Conservation (phyloP, 768 basidiomycete species). For the Xerocomellus dryophilus region DNA sequence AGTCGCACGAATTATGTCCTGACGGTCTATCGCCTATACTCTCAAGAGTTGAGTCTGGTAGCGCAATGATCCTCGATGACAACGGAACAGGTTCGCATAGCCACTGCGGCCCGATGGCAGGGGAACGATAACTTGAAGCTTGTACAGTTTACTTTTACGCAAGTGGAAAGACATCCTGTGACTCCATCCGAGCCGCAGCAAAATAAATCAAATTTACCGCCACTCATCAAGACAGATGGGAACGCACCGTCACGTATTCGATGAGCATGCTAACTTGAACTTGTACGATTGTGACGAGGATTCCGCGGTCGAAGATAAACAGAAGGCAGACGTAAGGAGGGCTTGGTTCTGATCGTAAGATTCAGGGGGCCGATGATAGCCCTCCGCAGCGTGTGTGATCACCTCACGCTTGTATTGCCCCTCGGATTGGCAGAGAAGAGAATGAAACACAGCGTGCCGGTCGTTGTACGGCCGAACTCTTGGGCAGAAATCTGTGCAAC, state of each 20-base stretch:
- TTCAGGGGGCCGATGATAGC: background rate
- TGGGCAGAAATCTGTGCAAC: background rate
- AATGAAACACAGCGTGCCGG: background rate
- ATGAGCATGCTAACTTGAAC: background rate
- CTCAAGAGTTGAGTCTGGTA: background rate
- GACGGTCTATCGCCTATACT: background rate
- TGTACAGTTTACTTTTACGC: background rate
- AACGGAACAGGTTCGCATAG: background rate
- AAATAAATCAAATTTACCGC: background rate
- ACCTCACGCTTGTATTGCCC: background rate
- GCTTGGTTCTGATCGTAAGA: background rate
- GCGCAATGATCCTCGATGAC: no score
- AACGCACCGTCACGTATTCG: background rate
- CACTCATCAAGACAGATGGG: background rate
- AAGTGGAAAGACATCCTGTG: background rate
- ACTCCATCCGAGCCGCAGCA: background rate
- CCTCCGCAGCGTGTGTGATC: background rate
- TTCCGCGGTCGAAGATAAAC: background rate
- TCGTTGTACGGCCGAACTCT: background rate
- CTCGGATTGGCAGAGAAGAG: background rate
- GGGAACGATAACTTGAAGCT: no score
- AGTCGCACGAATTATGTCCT: background rate
- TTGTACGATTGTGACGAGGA: background rate
- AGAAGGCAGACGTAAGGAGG: background rate
- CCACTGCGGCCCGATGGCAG: background rate